Evolutionary conservation across 164 flowering plant species (phyloP).

Genomic region (Stephania cephalantha): DNA sequence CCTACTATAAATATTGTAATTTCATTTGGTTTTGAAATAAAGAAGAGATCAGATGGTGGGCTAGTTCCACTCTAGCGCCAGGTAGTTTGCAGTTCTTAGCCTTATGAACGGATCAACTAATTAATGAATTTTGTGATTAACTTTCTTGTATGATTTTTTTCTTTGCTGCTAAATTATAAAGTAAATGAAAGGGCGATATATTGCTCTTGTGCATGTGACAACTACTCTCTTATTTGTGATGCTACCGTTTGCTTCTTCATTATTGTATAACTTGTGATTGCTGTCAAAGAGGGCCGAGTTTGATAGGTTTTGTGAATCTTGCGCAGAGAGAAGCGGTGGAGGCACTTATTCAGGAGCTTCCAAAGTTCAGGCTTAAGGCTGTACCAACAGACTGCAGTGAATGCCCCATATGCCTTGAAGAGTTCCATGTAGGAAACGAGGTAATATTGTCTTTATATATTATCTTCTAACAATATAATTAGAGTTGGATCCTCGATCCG

Average conservation of each 20-base stretch:
- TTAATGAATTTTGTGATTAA: no score
- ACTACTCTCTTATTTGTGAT: neutral
- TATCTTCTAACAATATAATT: neutral
- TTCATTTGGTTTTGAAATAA: neutral
- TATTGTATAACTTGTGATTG: neutral
- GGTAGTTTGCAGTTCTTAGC: neutral
- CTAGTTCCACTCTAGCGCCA: neutral
- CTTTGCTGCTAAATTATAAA: no score
- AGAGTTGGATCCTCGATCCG: neutral
- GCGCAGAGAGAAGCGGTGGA: constrained; percentile 97
- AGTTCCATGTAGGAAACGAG: constrained; percentile 88
- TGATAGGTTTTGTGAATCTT: constrained; percentile 7
- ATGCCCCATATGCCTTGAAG: constrained; percentile 97
- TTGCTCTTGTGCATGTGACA: no score
- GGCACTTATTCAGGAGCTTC: constrained; percentile 97
- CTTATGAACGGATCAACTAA: no score
- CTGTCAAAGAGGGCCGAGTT: neutral
- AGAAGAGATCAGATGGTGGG: neutral
- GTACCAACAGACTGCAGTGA: constrained; percentile 98
- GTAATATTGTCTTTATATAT: constrained; percentile 27
- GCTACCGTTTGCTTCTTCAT: neutral
- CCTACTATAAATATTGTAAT: no score
- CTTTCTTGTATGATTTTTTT: no score
- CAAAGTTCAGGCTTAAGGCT: constrained; percentile 88
- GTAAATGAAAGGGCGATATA: no score